phyloP scores from a whole-genome alignment of 768 basidiomycete species.

The Guyanaporus albipodus region DNA sequence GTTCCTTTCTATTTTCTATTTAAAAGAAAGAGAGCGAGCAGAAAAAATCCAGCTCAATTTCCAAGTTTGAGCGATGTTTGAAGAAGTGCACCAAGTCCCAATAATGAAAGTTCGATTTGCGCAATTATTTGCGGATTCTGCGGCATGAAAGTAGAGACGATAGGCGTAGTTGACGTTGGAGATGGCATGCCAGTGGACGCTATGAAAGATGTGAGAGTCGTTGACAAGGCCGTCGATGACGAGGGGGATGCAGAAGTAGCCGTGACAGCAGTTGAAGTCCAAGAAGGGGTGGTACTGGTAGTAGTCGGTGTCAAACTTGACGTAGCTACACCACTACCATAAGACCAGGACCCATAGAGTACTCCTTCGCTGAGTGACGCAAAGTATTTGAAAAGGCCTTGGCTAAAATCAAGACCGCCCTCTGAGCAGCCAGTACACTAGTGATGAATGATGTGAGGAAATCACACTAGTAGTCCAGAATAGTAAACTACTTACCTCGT shows the following conservation, averaged over 20 bases:
- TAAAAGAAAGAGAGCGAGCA: too few relatives aligned
- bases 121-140: constrained; percentile 20
- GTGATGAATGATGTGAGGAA: background rate
- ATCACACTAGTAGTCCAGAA: background rate
- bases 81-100: constrained; percentile 23
- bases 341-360: constrained; percentile 40
- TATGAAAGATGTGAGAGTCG: constrained; percentile 10
- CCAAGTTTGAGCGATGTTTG: constrained; percentile 8
- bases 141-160: constrained; percentile 15
- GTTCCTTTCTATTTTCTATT: too few relatives aligned
- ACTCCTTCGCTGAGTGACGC: constrained; percentile 33
- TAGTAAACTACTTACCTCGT: constrained; percentile 34
- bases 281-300: constrained; percentile 20
- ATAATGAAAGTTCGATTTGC: constrained; percentile 25
- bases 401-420: constrained; percentile 45
- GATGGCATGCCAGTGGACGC: constrained; percentile 6
- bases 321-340: constrained; percentile 22
- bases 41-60: too few relatives aligned
- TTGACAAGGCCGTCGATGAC: constrained; percentile 3
- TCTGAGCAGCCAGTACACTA: constrained; percentile 39
- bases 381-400: constrained; percentile 43
- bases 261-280: constrained; percentile 12
- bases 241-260: constrained; percentile 9
- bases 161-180: constrained; percentile 2
- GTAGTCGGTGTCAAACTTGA: constrained; percentile 22